These are phyloP conservation scores for Xylaria intraflava DNA, from an alignment of 495 filamentous ascomycete genomes.

Conservation along the genomic window DNA sequence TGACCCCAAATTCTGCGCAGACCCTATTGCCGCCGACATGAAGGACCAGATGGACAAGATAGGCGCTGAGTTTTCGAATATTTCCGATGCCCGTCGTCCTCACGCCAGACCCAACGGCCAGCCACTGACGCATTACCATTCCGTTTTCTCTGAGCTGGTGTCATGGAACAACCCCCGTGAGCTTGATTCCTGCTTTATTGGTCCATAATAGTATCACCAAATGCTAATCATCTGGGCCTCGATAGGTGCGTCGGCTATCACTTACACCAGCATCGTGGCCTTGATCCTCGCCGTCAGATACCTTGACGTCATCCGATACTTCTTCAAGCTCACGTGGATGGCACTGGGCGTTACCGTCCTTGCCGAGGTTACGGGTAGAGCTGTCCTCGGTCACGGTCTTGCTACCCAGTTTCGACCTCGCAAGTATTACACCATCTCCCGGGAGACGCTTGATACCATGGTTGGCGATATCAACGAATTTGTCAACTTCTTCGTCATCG, in stretches of 20 bases:
- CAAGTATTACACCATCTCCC: conserved; percentile 86
- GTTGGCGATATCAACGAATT: conserved; percentile 86
- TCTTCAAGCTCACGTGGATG: conserved; percentile 77
- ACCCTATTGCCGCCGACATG: conserved; percentile 70
- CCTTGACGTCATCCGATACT: conserved; percentile 78
- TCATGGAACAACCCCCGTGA: conserved; percentile 53
- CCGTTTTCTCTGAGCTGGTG: conserved; percentile 84
- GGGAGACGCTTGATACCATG: conserved; percentile 71
- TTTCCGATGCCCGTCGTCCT: conserved; percentile 62
- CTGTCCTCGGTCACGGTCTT: conserved; percentile 69
- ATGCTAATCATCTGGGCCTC: conserved; percentile 21
- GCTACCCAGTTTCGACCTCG: conserved; percentile 80
- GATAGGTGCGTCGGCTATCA: conserved; percentile 75
- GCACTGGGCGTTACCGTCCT: conserved; percentile 58
- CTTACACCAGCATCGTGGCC: conserved; percentile 63
- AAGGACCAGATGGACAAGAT: conserved; percentile 69
- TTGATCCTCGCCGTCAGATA: conserved; percentile 89
- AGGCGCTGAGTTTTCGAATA: conserved; percentile 62
- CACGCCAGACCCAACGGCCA: conserved; percentile 72
- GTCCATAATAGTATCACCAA: conserved; percentile 32
- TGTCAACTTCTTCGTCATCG: conserved; percentile 94
- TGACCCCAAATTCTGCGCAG: conserved; percentile 37
- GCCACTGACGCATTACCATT: conserved; percentile 91
- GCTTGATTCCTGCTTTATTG: conserved; percentile 11
- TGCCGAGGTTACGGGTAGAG: conserved; percentile 70